Evolutionary conservation across 2,329 filamentous ascomycete species (phyloP).

Genomic region (Curvularia sp.): DNA sequence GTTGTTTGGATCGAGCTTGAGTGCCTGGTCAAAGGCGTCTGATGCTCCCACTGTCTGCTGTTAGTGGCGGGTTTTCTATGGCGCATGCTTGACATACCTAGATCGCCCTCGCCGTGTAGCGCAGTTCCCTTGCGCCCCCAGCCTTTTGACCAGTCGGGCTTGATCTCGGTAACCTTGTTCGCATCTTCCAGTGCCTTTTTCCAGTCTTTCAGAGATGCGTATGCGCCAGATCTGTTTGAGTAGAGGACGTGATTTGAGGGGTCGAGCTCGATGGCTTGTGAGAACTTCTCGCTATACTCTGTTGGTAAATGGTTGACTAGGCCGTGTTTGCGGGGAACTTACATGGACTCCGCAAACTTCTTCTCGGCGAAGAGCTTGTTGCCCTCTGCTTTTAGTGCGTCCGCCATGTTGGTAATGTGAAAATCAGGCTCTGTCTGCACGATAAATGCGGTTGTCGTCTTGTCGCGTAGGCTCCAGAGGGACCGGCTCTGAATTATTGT

Average conservation of each 20-base stretch:
- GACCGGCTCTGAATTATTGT: slow-evolving; percentile 46
- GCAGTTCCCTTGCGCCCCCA: slow-evolving; percentile 94
- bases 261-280: slow-evolving; percentile 87
- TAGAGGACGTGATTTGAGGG: slow-evolving; percentile 94
- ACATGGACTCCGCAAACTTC: slow-evolving; percentile 96
- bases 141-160: slow-evolving; percentile 97
- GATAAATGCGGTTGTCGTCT: slow-evolving; percentile 8
- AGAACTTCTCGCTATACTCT: slow-evolving; percentile 80
- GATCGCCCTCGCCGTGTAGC: slow-evolving; percentile 84
- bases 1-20: slow-evolving; percentile 91
- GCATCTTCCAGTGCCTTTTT: slow-evolving; percentile 85
- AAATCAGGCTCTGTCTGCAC: slow-evolving; percentile 5
- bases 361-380: slow-evolving; percentile 99
- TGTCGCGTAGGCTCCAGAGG: slow-evolving; percentile 30
- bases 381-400: slow-evolving; percentile 93
- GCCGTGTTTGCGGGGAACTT: slow-evolving; percentile 56
- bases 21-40: slow-evolving; percentile 92
- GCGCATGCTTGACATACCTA: slow-evolving; percentile 58
- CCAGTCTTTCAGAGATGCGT: slow-evolving; percentile 91
- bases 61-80: slow-evolving; percentile 19
- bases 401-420: slow-evolving; percentile 61
- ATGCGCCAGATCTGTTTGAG: slow-evolving; percentile 89
- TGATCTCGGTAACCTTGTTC: slow-evolving; percentile 89
- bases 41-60: slow-evolving; percentile 69
- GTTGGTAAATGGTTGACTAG: slow-evolving; percentile 24